A percentile compares a stretch with the other conserved stretches of the same genome.
Conservation (phyloP, 2,329 filamentous ascomycete genomes). For the Cytospora paraplurivora region DNA sequence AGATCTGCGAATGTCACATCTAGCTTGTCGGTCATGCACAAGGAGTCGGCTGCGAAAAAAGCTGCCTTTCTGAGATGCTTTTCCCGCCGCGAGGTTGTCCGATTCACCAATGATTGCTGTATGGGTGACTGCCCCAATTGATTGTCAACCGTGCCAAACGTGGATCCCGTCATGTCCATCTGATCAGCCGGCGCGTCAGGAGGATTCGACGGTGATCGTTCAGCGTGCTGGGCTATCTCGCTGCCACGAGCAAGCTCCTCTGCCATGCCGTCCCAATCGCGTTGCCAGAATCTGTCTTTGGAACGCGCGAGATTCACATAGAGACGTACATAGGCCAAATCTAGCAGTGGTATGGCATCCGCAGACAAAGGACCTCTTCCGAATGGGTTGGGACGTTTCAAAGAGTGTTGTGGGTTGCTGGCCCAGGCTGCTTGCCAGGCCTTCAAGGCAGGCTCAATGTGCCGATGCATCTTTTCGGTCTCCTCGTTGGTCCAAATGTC, state of each 20-base stretch:
- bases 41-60: conserved; percentile 89
- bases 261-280: conserved; percentile 89
- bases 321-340: conserved; percentile 87
- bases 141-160: conserved; percentile 53
- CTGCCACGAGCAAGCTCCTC: conserved; percentile 79
- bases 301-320: conserved; percentile 92
- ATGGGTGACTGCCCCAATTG: conserved; percentile 52
- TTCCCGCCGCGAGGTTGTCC: conserved; percentile 71
- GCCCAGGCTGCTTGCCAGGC: conserved; percentile 95
- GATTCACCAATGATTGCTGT: conserved; percentile 38
- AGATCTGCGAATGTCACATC: conserved; percentile 85
- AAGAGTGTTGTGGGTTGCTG: conserved; percentile 79
- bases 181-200: conserved; percentile 29
- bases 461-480: conserved; percentile 92
- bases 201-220: conserved; percentile 56
- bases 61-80: conserved; percentile 91
- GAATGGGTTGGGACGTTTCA: conserved; percentile 83
- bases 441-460: conserved; percentile 90
- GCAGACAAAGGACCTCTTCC: conserved; percentile 81
- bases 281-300: conserved; percentile 92
- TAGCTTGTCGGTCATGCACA: conserved; percentile 84
- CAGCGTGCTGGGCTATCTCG: conserved; percentile 74
- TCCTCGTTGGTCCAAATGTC: conserved; percentile 89
- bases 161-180: conserved; percentile 47
- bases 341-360: conserved; percentile 86